phyloP scores from a whole-genome alignment of 2,329 filamentous ascomycete genomes.

The Talaromyces albobiverticillius region DNA sequence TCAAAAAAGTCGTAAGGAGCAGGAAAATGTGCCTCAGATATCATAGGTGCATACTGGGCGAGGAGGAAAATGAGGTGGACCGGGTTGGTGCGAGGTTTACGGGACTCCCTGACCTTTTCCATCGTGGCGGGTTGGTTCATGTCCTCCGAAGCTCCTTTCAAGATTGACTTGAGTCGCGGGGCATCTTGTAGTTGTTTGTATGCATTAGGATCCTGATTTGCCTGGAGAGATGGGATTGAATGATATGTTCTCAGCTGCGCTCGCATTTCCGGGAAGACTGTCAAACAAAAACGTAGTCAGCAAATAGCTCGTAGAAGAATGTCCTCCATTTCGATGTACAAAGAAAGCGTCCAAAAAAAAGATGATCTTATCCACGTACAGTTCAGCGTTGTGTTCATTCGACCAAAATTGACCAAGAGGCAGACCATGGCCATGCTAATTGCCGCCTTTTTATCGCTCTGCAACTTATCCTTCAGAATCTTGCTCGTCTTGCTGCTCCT shows the following conservation, averaged over 20 bases:
- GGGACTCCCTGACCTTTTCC: conserved; percentile 70
- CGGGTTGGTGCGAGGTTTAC: conserved; percentile 82
- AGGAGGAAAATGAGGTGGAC: conserved; percentile 97
- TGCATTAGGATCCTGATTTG: conserved; percentile 87
- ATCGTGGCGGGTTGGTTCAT: conserved; percentile 78
- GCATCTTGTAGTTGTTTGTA: conserved; percentile 99
- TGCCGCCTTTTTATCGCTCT: conserved; percentile 85
- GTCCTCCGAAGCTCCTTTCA: conserved; percentile 95
- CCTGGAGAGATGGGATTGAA: conserved; percentile 93
- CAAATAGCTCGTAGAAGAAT: conserved; percentile 4
- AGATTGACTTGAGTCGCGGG: conserved; percentile 89
- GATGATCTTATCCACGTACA: conserved; percentile 56
- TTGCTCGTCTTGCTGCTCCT: conserved; percentile 99
- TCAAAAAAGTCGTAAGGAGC: conserved; percentile 89
- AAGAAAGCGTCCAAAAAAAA: not conserved
- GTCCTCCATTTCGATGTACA: not conserved
- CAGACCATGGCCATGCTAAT: conserved; percentile 99
- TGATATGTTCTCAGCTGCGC: conserved; percentile 97
- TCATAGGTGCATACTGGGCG: conserved; percentile 81
- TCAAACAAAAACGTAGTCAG: conserved; percentile 10
- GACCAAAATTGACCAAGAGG: conserved; percentile 89
- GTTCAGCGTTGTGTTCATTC: conserved; percentile 98
- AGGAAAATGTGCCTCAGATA: conserved; percentile 90
- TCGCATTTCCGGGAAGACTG: conserved; percentile 99
- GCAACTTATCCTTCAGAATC: conserved; percentile 91